Base-by-base conservation (phyloP, 2,329 filamentous ascomycete species). In the Boeremia exigua region DNA sequence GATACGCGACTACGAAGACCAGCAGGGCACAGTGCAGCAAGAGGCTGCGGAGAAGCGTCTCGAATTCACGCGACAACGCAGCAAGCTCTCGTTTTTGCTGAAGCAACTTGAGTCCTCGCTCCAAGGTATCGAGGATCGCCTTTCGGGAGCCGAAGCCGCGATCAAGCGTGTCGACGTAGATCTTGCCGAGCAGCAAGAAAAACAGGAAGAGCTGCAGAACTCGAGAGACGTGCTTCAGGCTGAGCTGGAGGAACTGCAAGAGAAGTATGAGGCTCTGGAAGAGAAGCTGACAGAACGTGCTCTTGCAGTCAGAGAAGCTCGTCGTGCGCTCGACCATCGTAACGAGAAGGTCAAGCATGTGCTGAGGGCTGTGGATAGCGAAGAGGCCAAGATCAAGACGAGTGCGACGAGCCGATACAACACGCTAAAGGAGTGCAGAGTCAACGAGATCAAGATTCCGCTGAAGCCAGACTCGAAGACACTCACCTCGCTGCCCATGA, bases 1-100 rank as follows among this genome's bases (percentile, higher is more conserved):
- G 68, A 96, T 99, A 61, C 90, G 94, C 55, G 90, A 92, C 54
- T 99, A 98, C 69, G 92, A 98, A 73, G 89, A 89, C 25, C 93
- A 96, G 64, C 95, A 98, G 77, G 94, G 95, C 44, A 92, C 90
- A 37, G 80, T 96, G 44, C 93, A 98, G 75, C 91, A 96, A 73
- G 92, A 98, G 73, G 90, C 91, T 39, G 88, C 88, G 0, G 88
- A 95, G 75, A 93, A 93, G 80, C 91, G 91, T 60, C 87, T 90
- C 48, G 88, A 93, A 63, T 98, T 96, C 67, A 90, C 89, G 52
- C 87, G 89, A 4, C 95, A 99, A 72, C 84, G 83, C 63, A 86
- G 82, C 57, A 82, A 80, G 48, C 80, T 89, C 42, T 80, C 86
- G 62, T 86, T 85, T 62, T 80, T 86, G 63, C 77, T 88, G 45